Percentiles rank a stretch among this genome's conserved stretches.
Evolutionary conservation across 306 rosid genomes (phyloP).

Genomic region (Vigna hirtella): DNA sequence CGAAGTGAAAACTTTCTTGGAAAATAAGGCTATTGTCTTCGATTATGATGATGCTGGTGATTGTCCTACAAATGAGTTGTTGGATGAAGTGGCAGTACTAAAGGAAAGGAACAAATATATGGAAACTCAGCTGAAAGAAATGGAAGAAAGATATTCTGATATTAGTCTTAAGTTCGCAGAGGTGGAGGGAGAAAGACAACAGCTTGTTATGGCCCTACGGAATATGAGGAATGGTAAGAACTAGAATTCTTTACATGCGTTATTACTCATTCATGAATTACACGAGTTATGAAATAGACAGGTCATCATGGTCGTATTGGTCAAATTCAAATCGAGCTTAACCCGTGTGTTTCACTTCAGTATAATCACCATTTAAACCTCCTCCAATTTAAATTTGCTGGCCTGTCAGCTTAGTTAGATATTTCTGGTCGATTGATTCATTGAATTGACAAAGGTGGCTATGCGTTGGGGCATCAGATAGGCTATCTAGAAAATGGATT

Average conservation of each 20-base stretch:
- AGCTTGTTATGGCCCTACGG: conserved; percentile 94
- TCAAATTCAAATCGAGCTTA: conserved; percentile 42
- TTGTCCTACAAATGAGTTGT: conserved; percentile 47
- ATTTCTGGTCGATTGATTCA: neutral
- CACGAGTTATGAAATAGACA: conserved; percentile 40
- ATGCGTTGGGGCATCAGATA: conserved; percentile 26
- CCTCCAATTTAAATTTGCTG: conserved; percentile 25
- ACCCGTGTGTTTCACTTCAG: conserved; percentile 35
- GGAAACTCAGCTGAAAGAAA: conserved; percentile 89
- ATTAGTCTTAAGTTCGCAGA: conserved; percentile 94
- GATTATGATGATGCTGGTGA: conserved; percentile 31
- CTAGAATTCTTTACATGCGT: conserved; percentile 51
- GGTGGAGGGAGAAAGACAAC: conserved; percentile 98
- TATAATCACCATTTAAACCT: conserved; percentile 17
- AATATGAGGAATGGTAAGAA: conserved; percentile 80
- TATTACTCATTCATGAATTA: conserved; percentile 39
- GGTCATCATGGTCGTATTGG: conserved; percentile 41
- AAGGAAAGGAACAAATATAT: conserved; percentile 74
- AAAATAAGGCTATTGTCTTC: conserved; percentile 2
- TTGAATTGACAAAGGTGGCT: conserved; percentile 18
- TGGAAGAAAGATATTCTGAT: conserved; percentile 98
- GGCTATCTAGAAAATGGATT: conserved; percentile 23
- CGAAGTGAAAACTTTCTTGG: conserved; percentile 43
- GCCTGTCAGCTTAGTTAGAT: conserved; percentile 19
- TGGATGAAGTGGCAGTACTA: conserved; percentile 67